Conservation (phyloP, 176 grass and related monocot genomes). For the Avena eriantha region DNA sequence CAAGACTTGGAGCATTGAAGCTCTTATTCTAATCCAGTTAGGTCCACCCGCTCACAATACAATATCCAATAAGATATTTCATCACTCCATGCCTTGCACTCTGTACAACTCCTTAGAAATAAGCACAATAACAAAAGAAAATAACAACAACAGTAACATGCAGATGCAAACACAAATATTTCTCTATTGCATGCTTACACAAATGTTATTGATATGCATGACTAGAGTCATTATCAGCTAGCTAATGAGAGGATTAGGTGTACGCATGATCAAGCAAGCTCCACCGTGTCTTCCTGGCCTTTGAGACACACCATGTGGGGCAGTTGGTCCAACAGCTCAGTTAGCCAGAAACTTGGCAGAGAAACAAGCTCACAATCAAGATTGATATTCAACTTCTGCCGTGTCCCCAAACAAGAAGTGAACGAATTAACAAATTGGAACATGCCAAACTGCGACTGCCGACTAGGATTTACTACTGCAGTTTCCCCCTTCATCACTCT, state of each 20-base stretch:
- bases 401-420: neutral
- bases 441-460: neutral
- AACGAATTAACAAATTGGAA: neutral
- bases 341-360: conserved; percentile 14
- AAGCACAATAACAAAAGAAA: neutral
- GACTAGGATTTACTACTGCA: no score
- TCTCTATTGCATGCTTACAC: neutral
- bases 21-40: conserved; percentile 23
- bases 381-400: neutral
- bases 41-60: neutral
- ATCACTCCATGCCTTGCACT: conserved; percentile 3
- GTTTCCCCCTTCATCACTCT: neutral
- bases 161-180: conserved; percentile 2
- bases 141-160: neutral
- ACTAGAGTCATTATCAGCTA: neutral
- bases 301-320: conserved; percentile 25
- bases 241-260: conserved; percentile 10
- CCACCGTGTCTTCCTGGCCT: neutral
- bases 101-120: neutral
- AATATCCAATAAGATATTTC: conserved; percentile 4
- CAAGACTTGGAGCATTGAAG: neutral
- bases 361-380: neutral
- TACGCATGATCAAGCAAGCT: conserved; percentile 9
- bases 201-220: neutral
- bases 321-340: conserved; percentile 22